Percentiles rank a stretch among this genome's conserved stretches.
These are phyloP conservation scores for Aristolochia californica DNA, from an alignment of 164 flowering plant genomes.

Conservation along the genomic window DNA sequence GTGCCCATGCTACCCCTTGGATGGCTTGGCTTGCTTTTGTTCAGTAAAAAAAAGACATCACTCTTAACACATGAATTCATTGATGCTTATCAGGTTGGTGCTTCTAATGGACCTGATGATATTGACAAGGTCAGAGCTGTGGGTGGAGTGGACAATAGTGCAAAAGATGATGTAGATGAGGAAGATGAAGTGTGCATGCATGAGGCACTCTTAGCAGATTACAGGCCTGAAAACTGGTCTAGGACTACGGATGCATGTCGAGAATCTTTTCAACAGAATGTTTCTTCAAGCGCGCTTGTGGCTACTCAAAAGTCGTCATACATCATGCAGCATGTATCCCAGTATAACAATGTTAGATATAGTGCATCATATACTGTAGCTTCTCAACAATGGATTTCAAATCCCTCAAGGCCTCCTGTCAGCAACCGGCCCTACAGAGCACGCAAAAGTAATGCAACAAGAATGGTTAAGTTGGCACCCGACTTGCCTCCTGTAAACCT, in stretches of 20 bases:
- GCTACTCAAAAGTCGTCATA: conserved; percentile 13
- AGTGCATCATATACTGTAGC: conserved; percentile 12
- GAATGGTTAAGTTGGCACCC: conserved; percentile 76
- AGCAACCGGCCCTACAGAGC: conserved; percentile 37
- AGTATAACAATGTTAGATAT: conserved; percentile 13
- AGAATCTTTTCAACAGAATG: conserved; percentile 11
- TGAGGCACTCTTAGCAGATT: conserved; percentile 81
- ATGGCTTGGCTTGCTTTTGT: no score
- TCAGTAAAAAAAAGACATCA: no score
- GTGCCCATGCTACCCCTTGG: no score
- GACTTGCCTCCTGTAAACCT: conserved; percentile 88
- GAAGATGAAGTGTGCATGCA: conserved; percentile 72
- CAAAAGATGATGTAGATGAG: conserved; percentile 39
- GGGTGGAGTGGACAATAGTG: conserved; percentile 31
- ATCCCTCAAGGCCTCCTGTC: conserved; percentile 19
- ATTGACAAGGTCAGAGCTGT: conserved; percentile 24
- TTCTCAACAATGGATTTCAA: conserved; percentile 18
- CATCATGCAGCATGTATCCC: conserved; percentile 15
- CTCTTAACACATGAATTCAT: conserved; percentile 1
- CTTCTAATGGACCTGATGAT: conserved; percentile 6
- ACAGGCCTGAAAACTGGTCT: conserved; percentile 40
- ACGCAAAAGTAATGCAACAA: conserved; percentile 31
- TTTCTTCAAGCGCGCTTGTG: conserved; percentile 14
- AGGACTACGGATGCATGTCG: conserved; percentile 6
- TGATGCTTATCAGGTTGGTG: conserved; percentile 41